Percentiles rank a stretch among this genome's conserved stretches.
phyloP scores from a whole-genome alignment of 148 eudicot species.

The Rhododendron mucronatum region DNA sequence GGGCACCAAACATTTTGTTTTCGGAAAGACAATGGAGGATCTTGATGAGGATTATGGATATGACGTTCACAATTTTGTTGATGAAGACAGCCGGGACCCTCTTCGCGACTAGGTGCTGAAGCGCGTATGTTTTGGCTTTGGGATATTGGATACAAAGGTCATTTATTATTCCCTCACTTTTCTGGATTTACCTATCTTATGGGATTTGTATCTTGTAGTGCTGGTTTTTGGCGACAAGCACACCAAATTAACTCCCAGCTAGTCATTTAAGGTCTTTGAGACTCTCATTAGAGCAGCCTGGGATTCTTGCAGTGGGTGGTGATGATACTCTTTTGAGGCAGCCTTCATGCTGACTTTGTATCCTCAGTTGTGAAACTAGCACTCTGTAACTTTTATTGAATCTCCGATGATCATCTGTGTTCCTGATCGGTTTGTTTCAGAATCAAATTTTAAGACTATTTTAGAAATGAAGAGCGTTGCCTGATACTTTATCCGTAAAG shows the following conservation, averaged over 20 bases:
- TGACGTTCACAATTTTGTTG: slow-evolving; percentile 36
- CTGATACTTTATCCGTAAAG: neutral
- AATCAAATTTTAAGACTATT: neutral
- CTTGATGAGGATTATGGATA: slow-evolving; percentile 47
- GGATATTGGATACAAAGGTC: neutral
- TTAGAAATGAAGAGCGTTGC: neutral
- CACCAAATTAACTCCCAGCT: neutral
- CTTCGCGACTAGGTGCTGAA: slow-evolving; percentile 3
- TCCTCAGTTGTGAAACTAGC: neutral
- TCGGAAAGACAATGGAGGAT: slow-evolving; percentile 68
- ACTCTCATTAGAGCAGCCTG: neutral
- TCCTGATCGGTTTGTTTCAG: neutral
- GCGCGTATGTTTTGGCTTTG: neutral
- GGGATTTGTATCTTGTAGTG: neutral
- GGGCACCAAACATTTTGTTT: slow-evolving; percentile 65
- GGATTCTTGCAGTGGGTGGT: neutral
- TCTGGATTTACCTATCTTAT: neutral
- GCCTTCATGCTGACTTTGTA: neutral
- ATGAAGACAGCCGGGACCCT: slow-evolving; percentile 24
- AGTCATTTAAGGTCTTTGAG: neutral
- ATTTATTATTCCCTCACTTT: neutral
- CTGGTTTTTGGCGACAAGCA: neutral
- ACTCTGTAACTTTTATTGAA: neutral
- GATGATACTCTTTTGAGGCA: neutral
- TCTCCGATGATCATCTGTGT: neutral